These are phyloP conservation scores for Monosporozyma aquatica DNA, from an alignment of 805 yeast genomes.

Conservation along the genomic window DNA sequence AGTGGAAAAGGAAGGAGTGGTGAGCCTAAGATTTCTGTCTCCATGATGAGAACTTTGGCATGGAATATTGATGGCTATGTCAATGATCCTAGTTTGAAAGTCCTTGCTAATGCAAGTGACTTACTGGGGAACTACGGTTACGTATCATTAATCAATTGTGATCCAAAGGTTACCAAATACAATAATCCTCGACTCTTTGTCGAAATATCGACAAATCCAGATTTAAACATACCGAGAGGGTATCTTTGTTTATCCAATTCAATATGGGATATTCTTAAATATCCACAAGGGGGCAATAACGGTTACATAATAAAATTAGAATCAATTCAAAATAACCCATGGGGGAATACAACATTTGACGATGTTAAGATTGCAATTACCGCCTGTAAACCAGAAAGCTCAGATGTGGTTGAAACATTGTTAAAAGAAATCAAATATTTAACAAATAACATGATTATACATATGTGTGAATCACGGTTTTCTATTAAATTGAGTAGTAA, in stretches of 20 bases:
- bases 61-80: background rate
- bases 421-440: background rate
- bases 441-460: background rate
- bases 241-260: constrained; percentile 41
- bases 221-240: constrained; percentile 9
- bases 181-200: too few species aligned
- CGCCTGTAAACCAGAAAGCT: background rate
- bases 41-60: constrained; percentile 5
- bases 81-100: background rate
- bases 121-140: constrained; percentile 18
- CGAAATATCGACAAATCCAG: background rate
- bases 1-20: background rate
- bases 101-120: constrained; percentile 6
- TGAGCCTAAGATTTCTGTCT: background rate
- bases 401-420: background rate
- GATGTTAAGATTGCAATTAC: constrained; percentile 28
- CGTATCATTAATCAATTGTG: constrained; percentile 22
- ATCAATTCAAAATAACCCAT: constrained; percentile 13
- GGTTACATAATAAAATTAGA: constrained; percentile 36
- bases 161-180: too few species aligned
- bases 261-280: constrained; percentile 31
- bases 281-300: constrained; percentile 21
- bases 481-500: background rate
- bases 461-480: background rate
- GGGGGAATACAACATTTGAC: constrained; percentile 11